Base-by-base conservation (phyloP, 2,329 filamentous ascomycete genomes). In the Shiraia bambusicola region DNA sequence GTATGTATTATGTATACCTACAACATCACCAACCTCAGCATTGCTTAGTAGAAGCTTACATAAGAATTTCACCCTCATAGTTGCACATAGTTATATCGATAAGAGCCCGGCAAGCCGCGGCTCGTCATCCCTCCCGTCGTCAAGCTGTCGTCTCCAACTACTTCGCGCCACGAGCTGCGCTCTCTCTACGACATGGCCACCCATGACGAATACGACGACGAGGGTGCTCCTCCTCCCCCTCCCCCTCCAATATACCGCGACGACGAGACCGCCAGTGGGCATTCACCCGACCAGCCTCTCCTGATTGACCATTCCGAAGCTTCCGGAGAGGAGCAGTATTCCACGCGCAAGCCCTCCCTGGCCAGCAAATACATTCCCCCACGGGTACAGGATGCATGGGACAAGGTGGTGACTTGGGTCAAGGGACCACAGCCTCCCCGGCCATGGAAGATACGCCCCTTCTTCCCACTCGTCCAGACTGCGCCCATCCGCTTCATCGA, bases 401-500 rank as follows among this genome's bases (percentile, higher is more conserved):
- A 39, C 15, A 59, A 54, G 4, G 63, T 65, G 4, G 65, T 62
- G 42, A 76, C 19, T 54, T 78, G 75, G 75, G 66, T 72, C 10
- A 71, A 73, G 49, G 75, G 75, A 0, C 75, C 75, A 1, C 60
- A 74, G 40, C 74, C 75, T 7, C 70, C 75, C 12, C 63, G 74
- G 22, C 70, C 69, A 26, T 78, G 72, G 67, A 71, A 63, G 38
- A 77, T 78, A 31, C 65, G 52, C 1, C 74, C 75, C 0, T 61
- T 87, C 40, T 79, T 90, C 37, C 85, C 87, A 2, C 61, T 60
- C 10, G 65, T 89, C 10, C 88, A 93, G 63, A 76, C 81, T 48
- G 79, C 79, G 24, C 88, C 87, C 1, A 71, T 87, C 45, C 69
- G 70, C 31, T 67, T 88, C 29, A 62, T 89, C 42, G 79, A 88